These are phyloP conservation scores for Chaetomium sp. DNA, from an alignment of 2,329 filamentous ascomycete genomes.

Conservation along the genomic window DNA sequence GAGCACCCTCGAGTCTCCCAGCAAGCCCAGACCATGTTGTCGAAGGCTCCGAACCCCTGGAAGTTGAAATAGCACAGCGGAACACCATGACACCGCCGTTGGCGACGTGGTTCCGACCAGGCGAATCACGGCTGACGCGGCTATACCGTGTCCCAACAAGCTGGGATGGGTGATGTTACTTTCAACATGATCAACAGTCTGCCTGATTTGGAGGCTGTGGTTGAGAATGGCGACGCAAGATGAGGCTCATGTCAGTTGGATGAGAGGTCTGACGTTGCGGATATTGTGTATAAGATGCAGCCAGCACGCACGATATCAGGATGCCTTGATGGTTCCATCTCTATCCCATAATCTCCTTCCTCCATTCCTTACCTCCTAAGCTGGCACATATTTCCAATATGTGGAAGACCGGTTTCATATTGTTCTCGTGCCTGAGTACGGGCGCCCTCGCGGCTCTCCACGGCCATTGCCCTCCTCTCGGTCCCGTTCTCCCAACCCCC, in stretches of 20 bases:
- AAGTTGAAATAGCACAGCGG: neutral
- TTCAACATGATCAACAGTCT: neutral
- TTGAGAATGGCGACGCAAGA: neutral
- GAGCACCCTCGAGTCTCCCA: neutral
- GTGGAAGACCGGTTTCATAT: neutral
- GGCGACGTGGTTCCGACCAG: neutral
- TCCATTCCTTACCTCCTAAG: neutral
- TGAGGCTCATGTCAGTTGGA: neutral
- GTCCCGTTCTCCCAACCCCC: conserved; percentile 45
- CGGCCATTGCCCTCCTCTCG: conserved; percentile 46
- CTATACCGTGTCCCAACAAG: neutral
- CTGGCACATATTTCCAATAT: neutral
- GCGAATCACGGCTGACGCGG: neutral
- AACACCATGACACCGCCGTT: neutral
- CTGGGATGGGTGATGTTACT: neutral
- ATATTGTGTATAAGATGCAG: neutral
- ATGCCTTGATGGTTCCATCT: neutral
- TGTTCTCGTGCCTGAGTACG: neutral
- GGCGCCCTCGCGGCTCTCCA: conserved; percentile 1
- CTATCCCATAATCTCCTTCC: neutral
- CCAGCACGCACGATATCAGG: neutral
- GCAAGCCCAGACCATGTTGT: neutral
- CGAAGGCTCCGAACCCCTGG: conserved; percentile 2
- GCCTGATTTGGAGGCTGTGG: neutral
- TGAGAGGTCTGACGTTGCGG: neutral